A percentile compares a stretch with the other conserved stretches of the same genome.
Conservation (phyloP, 2,329 filamentous ascomycete species). For the Penicillium occitanis region DNA sequence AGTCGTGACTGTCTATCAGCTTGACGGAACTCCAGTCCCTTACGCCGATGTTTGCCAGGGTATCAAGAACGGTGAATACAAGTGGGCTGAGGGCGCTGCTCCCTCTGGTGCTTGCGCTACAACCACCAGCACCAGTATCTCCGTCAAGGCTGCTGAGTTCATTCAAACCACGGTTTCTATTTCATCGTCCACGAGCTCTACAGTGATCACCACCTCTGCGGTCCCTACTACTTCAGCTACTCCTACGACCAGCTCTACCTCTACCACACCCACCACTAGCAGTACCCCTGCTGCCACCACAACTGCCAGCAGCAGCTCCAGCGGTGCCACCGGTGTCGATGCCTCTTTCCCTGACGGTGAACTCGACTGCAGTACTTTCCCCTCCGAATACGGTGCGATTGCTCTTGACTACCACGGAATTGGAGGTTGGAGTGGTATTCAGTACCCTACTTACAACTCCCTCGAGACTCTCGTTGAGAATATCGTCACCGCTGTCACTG, state of each 20-base stretch:
- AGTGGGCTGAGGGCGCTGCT: constrained; percentile 65
- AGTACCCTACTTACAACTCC: constrained; percentile 55
- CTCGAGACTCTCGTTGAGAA: constrained; percentile 58
- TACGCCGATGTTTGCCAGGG: constrained; percentile 66
- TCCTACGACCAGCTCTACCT: constrained; percentile 22
- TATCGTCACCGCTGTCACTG: constrained; percentile 64
- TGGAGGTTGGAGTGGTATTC: constrained; percentile 77
- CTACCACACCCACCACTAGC: constrained; percentile 21
- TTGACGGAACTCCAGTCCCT: constrained; percentile 64
- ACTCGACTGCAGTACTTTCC: constrained; percentile 71
- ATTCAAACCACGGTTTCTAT: constrained; percentile 39
- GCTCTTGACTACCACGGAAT: constrained; percentile 66
- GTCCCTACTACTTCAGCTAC: constrained; percentile 24
- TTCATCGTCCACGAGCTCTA: constrained; percentile 11
- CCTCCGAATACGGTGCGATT: constrained; percentile 76
- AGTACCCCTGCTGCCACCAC: constrained; percentile 24
- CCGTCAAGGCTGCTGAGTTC: constrained; percentile 49
- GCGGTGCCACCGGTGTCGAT: constrained; percentile 56
- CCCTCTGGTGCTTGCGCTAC: constrained; percentile 53
- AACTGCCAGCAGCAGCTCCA: constrained; percentile 23
- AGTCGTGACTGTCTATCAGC: constrained; percentile 68
- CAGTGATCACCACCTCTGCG: constrained; percentile 11
- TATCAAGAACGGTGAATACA: constrained; percentile 64
- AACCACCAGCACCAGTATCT: constrained; percentile 31
- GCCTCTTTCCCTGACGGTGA: constrained; percentile 73